A percentile compares a stretch with the other conserved stretches of the same genome.
phyloP scores from a whole-genome alignment of 2,329 filamentous ascomycete species.

The Fusarium nodosum region DNA sequence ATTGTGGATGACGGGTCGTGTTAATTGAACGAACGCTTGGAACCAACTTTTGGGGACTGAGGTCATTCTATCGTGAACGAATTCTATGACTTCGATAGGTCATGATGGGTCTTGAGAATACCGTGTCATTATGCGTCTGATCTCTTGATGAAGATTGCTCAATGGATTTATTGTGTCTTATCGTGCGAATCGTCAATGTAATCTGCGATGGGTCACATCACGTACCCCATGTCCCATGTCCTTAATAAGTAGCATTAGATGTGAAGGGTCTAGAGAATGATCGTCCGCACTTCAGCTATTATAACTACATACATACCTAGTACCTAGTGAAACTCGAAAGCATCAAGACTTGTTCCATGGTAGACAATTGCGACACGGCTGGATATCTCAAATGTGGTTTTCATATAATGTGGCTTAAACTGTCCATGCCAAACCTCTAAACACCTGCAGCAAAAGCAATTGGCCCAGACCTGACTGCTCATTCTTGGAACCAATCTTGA shows the following conservation, averaged over 20 bases:
- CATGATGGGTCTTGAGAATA: background rate
- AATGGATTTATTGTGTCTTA: background rate
- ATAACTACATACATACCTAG: slow-evolving; percentile 2
- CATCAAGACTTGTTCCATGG: background rate
- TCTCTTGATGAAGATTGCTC: background rate
- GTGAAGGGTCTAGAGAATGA: slow-evolving; percentile 6
- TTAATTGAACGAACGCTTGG: slow-evolving; percentile 29
- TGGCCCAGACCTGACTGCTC: slow-evolving; percentile 25
- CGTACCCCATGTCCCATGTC: background rate
- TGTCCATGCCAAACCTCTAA: slow-evolving; percentile 8
- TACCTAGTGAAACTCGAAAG: slow-evolving; percentile 2
- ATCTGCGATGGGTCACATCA: background rate
- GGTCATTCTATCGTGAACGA: slow-evolving; percentile 13
- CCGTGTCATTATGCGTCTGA: background rate
- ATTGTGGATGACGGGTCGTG: slow-evolving; percentile 19
- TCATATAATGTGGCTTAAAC: slow-evolving; percentile 22
- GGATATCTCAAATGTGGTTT: slow-evolving; percentile 1
- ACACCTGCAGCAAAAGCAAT: slow-evolving; percentile 25
- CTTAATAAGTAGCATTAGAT: background rate
- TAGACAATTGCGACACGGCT: background rate
- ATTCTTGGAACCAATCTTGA: slow-evolving; percentile 27
- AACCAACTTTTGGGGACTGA: slow-evolving; percentile 16
- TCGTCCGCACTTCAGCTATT: slow-evolving; percentile 1
- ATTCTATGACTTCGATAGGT: background rate
- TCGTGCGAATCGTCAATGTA: background rate